A percentile compares a stretch with the other conserved stretches of the same genome.
These are phyloP conservation scores for Diospyros kaki DNA, from an alignment of 148 eudicot genomes.

Conservation along the genomic window DNA sequence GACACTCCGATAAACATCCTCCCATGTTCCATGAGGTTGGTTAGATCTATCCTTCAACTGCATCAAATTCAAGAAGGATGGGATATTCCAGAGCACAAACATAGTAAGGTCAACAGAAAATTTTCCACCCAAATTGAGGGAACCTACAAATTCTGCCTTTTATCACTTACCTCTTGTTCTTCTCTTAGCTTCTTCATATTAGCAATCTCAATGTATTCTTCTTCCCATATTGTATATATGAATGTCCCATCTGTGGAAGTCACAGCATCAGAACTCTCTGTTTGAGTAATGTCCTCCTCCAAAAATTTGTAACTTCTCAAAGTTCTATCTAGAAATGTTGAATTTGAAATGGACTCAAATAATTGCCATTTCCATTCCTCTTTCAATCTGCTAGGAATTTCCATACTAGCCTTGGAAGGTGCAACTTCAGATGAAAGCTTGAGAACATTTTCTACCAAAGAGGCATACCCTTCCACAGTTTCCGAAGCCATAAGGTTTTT, in stretches of 20 bases:
- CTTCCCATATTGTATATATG: conserved; percentile 66
- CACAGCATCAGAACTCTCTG: conserved; percentile 25
- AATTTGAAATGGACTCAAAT: conserved; percentile 41
- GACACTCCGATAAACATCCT: conserved; percentile 72
- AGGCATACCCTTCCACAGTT: conserved; percentile 72
- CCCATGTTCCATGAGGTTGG: conserved; percentile 81
- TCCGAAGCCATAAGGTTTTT: conserved; percentile 67
- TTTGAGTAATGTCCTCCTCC: conserved; percentile 32
- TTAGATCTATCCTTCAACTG: conserved; percentile 95
- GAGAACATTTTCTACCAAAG: conserved; percentile 53
- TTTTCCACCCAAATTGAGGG: background rate
- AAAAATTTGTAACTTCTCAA: conserved; percentile 30
- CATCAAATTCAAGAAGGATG: conserved; percentile 21
- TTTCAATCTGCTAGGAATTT: conserved; percentile 51
- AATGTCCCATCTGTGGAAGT: conserved; percentile 38
- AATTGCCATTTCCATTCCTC: conserved; percentile 67
- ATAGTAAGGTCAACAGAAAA: conserved; percentile 1
- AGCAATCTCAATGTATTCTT: conserved; percentile 43
- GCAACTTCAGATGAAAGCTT: conserved; percentile 78
- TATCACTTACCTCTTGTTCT: conserved; percentile 67
- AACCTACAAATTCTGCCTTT: background rate
- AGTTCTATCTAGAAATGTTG: conserved; percentile 27
- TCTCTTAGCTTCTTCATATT: conserved; percentile 59
- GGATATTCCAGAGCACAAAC: background rate
- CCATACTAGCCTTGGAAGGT: conserved; percentile 41